Base-by-base conservation (phyloP, 129 eudicot species). In the Erigeron canadensis region DNA sequence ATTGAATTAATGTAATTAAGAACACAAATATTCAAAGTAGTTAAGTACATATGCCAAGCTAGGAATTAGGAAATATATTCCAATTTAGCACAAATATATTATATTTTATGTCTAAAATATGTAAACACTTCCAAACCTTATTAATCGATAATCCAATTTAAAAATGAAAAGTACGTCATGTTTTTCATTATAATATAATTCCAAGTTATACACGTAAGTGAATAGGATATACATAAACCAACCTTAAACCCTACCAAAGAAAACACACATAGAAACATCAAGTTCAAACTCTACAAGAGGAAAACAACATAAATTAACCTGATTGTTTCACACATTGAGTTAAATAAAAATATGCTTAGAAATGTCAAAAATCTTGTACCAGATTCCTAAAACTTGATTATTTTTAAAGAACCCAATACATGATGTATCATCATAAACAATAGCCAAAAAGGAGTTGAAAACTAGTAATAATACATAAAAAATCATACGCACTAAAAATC, bases 361-460 rank as follows among this genome's bases (percentile, higher is more conserved):
- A 17, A 39, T 62, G 15, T 5, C 7, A 64, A 74, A 64, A 74
- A 23, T 10, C 41, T 42, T 23, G 2, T 23, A 23, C 34, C 34
- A 23, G 1, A 28, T 28, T 28, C 34, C 34, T 28, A 28, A 1
- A 28, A 28, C 34, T 28, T n/a, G n/a, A n/a, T 28, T 40, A 51
- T 2, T 39, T 53, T 1, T 11, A 61, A 34, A 39, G 18, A 65
- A 75, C 72, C 50, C 57, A 40, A 55, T 57, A 59, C 73, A 39
- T 38, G 68, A 23, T 23, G 7, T 28, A 66, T 57, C 74, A 55
- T 17, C 12, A 28, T 57, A 28, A 57, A 67, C 42, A 48, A 56
- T 4, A 57, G 67, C 73, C 79, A 67, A 7, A 68, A 55, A 48
- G 10, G 15, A n/a, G n/a, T n/a, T n/a, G n/a, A 60, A 59, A 59